A percentile compares a stretch with the other conserved stretches of the same genome.
Evolutionary conservation across 495 filamentous ascomycete species (phyloP).

Genomic region (Neurospora sp.): DNA sequence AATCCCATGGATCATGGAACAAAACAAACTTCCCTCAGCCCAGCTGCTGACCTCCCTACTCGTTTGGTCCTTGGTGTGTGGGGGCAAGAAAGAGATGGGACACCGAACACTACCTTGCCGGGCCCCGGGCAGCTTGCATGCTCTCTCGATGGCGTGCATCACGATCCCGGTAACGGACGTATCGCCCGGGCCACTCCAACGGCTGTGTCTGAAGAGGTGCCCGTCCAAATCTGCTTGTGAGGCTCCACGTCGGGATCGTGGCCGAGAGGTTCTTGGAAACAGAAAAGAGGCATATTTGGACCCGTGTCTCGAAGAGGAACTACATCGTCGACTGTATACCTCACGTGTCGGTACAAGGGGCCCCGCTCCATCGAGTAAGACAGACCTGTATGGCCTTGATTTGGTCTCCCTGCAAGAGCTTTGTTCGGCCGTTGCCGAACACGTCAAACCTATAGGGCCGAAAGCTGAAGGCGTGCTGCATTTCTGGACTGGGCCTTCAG

Average conservation of each 20-base stretch:
- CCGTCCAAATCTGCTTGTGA: neutral
- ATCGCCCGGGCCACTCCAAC: slow-evolving; percentile 4
- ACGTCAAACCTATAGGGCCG: slow-evolving; percentile 23
- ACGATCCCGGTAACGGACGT: slow-evolving; percentile 11
- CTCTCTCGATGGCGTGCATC: slow-evolving; percentile 5
- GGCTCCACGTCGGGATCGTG: slow-evolving; percentile 2
- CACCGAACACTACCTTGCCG: neutral
- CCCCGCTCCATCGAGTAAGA: slow-evolving; percentile 11
- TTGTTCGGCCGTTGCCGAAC: slow-evolving; percentile 26
- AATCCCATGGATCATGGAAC: neutral
- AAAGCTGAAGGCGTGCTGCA: slow-evolving; percentile 13
- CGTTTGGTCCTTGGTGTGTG: neutral
- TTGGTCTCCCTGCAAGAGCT: slow-evolving; percentile 16
- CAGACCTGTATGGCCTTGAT: slow-evolving; percentile 19
- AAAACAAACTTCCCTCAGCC: neutral
- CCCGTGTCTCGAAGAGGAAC: slow-evolving; percentile 3
- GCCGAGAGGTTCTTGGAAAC: slow-evolving; percentile 5
- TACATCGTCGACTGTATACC: neutral
- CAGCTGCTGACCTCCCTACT: neutral
- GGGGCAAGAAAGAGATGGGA: neutral
- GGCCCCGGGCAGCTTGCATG: slow-evolving; percentile 1
- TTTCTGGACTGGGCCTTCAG: slow-evolving; percentile 4
- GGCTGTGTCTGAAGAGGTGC: slow-evolving; percentile 3
- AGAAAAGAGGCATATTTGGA: neutral
- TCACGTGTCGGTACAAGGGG: slow-evolving; percentile 19